Evolutionary conservation across 805 yeast genomes (phyloP).

Genomic region (Yamadazyma akitaensis): DNA sequence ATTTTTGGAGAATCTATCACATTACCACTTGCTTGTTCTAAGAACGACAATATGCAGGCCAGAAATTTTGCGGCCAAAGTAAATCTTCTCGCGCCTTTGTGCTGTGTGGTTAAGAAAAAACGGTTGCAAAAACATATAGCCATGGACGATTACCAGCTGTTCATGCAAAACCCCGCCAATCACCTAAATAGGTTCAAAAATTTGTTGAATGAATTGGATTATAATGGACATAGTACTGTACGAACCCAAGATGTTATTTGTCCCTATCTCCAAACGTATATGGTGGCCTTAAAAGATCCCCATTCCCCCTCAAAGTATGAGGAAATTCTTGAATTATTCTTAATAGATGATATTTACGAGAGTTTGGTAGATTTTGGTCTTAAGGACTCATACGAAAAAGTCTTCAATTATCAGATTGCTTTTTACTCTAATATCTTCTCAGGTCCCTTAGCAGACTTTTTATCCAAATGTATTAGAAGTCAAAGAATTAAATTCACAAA

Average conservation of each 20-base stretch:
- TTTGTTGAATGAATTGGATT: background rate
- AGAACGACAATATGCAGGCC: background rate
- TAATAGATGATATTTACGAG: background rate
- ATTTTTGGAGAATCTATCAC: background rate
- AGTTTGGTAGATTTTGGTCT: background rate
- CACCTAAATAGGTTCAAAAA: background rate
- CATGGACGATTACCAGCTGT: background rate
- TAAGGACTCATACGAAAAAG: background rate
- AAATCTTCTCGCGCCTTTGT: background rate
- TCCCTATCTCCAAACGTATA: background rate
- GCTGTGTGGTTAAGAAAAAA: background rate
- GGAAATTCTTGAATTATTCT: background rate
- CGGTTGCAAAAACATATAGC: background rate
- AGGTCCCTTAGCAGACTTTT: background rate
- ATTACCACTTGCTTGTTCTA: background rate
- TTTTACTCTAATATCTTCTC: background rate
- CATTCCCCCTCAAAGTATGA: background rate
- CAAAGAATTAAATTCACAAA: background rate
- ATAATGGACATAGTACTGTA: background rate
- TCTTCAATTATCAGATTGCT: background rate
- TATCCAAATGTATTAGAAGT: background rate
- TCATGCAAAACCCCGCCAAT: background rate
- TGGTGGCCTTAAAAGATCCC: background rate
- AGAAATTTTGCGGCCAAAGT: background rate
- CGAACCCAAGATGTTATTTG: background rate